Base-by-base conservation (phyloP, 305 asterid species). In the Galium porrigens region DNA sequence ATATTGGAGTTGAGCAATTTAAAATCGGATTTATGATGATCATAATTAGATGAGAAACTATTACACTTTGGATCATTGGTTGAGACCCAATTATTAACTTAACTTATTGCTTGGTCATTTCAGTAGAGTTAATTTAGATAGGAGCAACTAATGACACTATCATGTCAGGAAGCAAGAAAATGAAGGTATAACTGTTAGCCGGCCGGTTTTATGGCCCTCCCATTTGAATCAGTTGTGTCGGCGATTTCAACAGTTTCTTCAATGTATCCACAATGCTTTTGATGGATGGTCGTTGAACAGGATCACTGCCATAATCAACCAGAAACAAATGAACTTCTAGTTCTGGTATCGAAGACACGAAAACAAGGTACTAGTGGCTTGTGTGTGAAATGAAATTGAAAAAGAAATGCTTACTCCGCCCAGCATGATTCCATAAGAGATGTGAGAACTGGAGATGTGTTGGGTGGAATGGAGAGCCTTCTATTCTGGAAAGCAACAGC, bases 401-500 rank as follows among this genome's bases (percentile, higher is more conserved):
- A 41, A 12, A 67, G 12, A 11, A 41, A 37, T 51, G 41, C 90
- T 84, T 88, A 91, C 98, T 91, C 95, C 2, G 87, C 83, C 96
- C 98, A 91, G 76, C 98, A 91, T 15, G 94, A 79, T 76, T 91
- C 98, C 84, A 88, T 84, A 17, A 91, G 82, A 46, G 98, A 88
- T 49, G 79, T 78, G 71, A 88, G 61, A 11, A 79, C 30, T 0
- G 95, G 96, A 41, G 94, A 84, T 30, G 88, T 81, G 76, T 73
- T 83, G 10, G 74, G 75, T 20, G 98, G 96, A 69, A 91, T 78
- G 37, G 72, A 64, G 25, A 84, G 96, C 85, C 94, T 91, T 71
- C 96, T 83, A 27, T 83, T 86, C 77, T 91, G 98, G 77, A 91
- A 91, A 64, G 90, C 96, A 65, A 91, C 98, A 59, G 96, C 98